phyloP scores from a whole-genome alignment of 2,329 filamentous ascomycete genomes.

The Aspergillus latus region DNA sequence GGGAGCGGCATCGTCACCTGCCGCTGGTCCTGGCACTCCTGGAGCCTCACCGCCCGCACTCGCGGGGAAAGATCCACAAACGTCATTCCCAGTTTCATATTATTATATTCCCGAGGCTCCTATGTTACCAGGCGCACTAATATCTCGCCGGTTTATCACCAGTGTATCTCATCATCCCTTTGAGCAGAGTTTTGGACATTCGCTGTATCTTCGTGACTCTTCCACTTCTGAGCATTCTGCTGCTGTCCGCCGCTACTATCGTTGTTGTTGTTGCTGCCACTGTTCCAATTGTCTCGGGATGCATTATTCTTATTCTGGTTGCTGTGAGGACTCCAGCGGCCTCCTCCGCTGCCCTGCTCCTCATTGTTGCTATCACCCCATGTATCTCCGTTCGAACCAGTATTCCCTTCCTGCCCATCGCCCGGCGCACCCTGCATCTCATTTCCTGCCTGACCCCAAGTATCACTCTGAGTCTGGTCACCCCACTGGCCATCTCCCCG shows the following conservation, averaged over 20 bases:
- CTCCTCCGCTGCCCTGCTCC: too few relatives aligned
- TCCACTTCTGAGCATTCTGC: neutral
- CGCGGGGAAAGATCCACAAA: conserved; percentile 6
- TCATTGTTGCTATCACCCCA: neutral
- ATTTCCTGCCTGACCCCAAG: neutral
- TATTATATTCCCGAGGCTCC: neutral
- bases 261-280: neutral
- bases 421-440: neutral
- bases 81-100: neutral
- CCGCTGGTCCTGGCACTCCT: neutral
- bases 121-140: neutral
- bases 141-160: neutral
- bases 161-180: neutral
- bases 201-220: neutral
- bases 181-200: neutral
- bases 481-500: neutral
- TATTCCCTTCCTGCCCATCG: neutral
- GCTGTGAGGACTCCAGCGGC: too few relatives aligned
- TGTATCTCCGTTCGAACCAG: neutral
- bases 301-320: neutral
- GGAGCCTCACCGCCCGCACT: conserved; percentile 7
- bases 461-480: neutral
- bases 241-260: neutral
- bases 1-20: neutral
- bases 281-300: neutral